Base-by-base conservation (phyloP, 2,329 filamentous ascomycete genomes). In the Alternaria ethzedia region DNA sequence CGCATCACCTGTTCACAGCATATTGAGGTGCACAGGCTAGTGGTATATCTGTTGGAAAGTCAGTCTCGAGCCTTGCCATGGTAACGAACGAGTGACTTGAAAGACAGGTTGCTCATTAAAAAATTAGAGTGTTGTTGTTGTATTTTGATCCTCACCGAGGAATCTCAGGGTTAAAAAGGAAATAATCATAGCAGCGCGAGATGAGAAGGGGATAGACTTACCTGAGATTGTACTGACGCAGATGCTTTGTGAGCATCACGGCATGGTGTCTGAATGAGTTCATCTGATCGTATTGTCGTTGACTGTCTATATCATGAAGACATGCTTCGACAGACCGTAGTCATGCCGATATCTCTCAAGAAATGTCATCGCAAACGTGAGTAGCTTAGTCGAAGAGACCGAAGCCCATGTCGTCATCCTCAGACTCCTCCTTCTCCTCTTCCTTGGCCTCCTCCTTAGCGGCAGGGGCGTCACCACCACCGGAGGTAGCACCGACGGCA, bases 101-200 rank as follows among this genome's bases (percentile, higher is more conserved):
- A 59, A 23, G 44, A 11, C 32, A 20, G 13, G 36, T 32, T 69
- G 77, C 75, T 90, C 88, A 89, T 86, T 80, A 89, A 90, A 89
- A 90, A 90, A 90, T 89, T 89, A 90, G 87, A 90, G 87, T 89
- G 70, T 73, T 68, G 87, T 86, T 88, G 87, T 87, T 88, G 85
- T 84, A 83, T 82, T 85, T 84, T 85, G 70, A 78, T 88, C 86
- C 82, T 88, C 87, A 89, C 80, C 61, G 83, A 77, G 78, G 78
- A 77, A 80, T 75, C 80, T 89, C 84, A 83, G 87, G 83, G 87
- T 89, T 90, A 89, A 90, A 90, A 89, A 89, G 79, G 66, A 55
- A 72, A 80, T 89, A 86, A 89, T 90, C 88, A 85, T 87, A 75
- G 81, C 81, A 75, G 11, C 30, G 36, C 17, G 46, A 32, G 15